These are phyloP conservation scores for Cornus suecica DNA, from an alignment of 148 eudicot species.

Conservation along the genomic window DNA sequence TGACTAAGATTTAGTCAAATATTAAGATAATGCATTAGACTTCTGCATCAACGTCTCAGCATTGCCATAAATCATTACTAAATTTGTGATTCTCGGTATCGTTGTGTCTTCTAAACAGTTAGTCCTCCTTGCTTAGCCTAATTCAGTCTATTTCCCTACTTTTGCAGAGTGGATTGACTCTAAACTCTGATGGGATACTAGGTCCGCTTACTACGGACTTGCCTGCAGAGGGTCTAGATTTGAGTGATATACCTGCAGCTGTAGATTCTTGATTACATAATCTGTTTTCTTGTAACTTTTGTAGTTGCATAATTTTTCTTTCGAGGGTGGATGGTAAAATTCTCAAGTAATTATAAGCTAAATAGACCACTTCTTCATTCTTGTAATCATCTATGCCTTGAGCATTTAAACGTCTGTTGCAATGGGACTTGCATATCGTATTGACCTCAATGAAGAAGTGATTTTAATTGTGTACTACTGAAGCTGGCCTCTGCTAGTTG, in stretches of 20 bases:
- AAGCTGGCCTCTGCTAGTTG: too few relatives aligned
- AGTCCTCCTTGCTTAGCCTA: neutral
- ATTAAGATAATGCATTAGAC: neutral
- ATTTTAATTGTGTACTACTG: too few relatives aligned
- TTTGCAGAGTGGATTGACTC: slow-evolving; percentile 80
- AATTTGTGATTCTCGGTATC: neutral
- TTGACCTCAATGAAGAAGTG: too few relatives aligned
- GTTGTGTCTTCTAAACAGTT: neutral
- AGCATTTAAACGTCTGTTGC: too few relatives aligned
- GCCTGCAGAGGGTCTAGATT: slow-evolving; percentile 75
- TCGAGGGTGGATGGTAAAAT: neutral
- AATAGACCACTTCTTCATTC: neutral
- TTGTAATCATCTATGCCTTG: neutral
- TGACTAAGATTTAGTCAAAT: neutral
- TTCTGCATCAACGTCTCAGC: neutral
- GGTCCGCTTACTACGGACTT: slow-evolving; percentile 61
- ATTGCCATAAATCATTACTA: neutral
- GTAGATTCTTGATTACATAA: slow-evolving; percentile 37
- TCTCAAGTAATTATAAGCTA: neutral
- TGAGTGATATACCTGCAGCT: slow-evolving; percentile 59
- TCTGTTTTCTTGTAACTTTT: neutral
- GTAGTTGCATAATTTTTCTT: neutral
- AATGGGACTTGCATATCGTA: too few relatives aligned
- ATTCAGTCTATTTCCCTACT: neutral
- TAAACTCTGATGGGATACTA: slow-evolving; percentile 75